Base-by-base conservation (phyloP, 1,139 yeast species). In the Taphrina flavorubra region DNA sequence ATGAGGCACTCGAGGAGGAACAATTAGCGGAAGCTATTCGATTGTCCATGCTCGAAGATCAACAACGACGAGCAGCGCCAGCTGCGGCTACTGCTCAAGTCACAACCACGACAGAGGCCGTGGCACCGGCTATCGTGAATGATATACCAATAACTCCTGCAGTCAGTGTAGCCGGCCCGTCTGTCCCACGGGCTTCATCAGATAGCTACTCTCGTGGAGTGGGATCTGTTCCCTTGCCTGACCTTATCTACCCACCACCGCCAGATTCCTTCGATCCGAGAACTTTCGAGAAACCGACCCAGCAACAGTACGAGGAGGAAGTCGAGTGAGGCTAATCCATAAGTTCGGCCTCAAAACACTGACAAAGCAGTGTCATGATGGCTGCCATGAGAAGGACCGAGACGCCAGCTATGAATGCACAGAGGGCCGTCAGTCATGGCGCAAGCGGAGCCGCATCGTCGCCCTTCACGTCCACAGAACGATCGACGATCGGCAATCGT, bases 41-140 rank as follows among this genome's bases (percentile, higher is more conserved):
- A 72, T 80, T 91, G 65, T 87, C 92, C 57, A 77, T 90, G 58
- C 77, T 88, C 62, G 96, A 90, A 71, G 90, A 87, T 75, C 87
- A 86, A 74, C 85, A 85, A 68, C 76, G 88, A 65, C 79, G 79
- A 6, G 25, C 37, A 36, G 31, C 40, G 18, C 46, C 16, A 7
- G 49, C 39, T 20, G n/a, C 34, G 6, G 8, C 56, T 18, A 16
- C 47, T 14, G n/a, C 47, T 6, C 47, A 14, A 13, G 18, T 44
- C 18, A n/a, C 39, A 2, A 37, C 59, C 10, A 20, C 51, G 14
- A 39, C 36, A 13, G 39, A n/a, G 10, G 18, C 44, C 1, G 36
- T 25, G 10, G 56, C 44, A 36, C 18, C 57, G 16, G 44, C 57
- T n/a, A 37, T 56, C 8, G 40, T 6, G 31, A 40, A 18, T 5